These are phyloP conservation scores for Lasiosphaeriaceae sp. DNA, from an alignment of 495 filamentous ascomycete species.

Conservation along the genomic window DNA sequence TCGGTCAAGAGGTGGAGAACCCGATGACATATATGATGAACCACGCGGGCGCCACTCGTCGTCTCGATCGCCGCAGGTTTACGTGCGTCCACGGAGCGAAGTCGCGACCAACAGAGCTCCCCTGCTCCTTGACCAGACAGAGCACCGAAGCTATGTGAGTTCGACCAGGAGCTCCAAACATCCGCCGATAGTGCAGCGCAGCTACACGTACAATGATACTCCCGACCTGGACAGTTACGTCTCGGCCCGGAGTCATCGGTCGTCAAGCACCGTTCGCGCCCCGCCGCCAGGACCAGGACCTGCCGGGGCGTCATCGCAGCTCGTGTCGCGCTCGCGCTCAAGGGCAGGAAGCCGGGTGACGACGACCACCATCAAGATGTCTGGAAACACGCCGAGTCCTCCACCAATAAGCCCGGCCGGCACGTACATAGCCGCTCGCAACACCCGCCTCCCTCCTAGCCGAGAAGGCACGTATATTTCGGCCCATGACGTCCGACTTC, in stretches of 20 bases:
- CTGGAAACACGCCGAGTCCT: constrained; percentile 6
- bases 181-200: constrained; percentile 27
- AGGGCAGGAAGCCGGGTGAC: constrained; percentile 28
- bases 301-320: constrained; percentile 15
- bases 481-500: constrained; percentile 14
- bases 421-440: not conserved
- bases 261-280: constrained; percentile 29
- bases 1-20: constrained; percentile 32
- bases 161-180: constrained; percentile 22
- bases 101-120: constrained; percentile 25
- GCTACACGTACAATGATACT: constrained; percentile 19
- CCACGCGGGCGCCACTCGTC: constrained; percentile 31
- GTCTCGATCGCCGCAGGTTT: constrained; percentile 24
- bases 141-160: constrained; percentile 22
- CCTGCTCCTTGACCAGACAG: constrained; percentile 25
- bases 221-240: constrained; percentile 36
- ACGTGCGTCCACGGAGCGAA: constrained; percentile 34
- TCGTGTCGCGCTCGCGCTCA: constrained; percentile 23
- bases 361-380: constrained; percentile 28
- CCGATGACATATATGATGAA: constrained; percentile 44
- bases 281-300: constrained; percentile 11
- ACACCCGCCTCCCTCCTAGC: too few species aligned
- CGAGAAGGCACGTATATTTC: constrained; percentile 10
- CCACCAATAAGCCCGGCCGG: constrained; percentile 13
- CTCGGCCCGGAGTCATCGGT: constrained; percentile 35